phyloP scores from a whole-genome alignment of 495 filamentous ascomycete genomes.

The Podospora bellae-mahoneyi region DNA sequence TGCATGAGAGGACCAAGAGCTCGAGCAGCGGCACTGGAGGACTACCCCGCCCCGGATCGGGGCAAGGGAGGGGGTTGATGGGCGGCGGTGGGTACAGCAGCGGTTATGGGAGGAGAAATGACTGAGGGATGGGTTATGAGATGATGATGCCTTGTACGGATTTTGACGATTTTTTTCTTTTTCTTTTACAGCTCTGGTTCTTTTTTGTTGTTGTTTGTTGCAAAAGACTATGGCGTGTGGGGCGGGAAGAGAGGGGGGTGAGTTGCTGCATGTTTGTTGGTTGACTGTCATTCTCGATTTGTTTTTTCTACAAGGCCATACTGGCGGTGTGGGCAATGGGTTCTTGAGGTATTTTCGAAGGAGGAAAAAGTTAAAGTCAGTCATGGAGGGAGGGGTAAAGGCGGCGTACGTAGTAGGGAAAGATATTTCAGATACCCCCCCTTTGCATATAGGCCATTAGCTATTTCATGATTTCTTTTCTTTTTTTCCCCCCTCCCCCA shows the following conservation, averaged over 20 bases:
- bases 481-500: background rate
- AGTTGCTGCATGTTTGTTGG: too few species aligned
- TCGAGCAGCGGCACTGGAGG: conserved; percentile 34
- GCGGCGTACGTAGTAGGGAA: background rate
- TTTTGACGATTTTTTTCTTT: conserved; percentile 10
- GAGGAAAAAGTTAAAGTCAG: background rate
- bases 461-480: background rate
- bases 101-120: conserved; percentile 15
- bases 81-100: conserved; percentile 35
- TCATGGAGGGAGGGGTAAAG: too few species aligned
- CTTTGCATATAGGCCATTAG: background rate
- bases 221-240: background rate
- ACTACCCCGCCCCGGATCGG: conserved; percentile 43
- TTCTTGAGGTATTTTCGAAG: too few species aligned
- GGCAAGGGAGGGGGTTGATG: conserved; percentile 57
- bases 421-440: background rate
- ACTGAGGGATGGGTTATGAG: background rate
- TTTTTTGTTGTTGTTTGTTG: background rate
- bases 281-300: background rate
- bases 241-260: too few species aligned
- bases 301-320: background rate
- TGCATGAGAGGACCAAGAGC: conserved; percentile 44
- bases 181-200: background rate
- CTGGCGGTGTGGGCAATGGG: background rate
- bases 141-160: conserved; percentile 3